These are phyloP conservation scores for Candida peoriensis DNA, from an alignment of 805 yeast species.

Conservation along the genomic window DNA sequence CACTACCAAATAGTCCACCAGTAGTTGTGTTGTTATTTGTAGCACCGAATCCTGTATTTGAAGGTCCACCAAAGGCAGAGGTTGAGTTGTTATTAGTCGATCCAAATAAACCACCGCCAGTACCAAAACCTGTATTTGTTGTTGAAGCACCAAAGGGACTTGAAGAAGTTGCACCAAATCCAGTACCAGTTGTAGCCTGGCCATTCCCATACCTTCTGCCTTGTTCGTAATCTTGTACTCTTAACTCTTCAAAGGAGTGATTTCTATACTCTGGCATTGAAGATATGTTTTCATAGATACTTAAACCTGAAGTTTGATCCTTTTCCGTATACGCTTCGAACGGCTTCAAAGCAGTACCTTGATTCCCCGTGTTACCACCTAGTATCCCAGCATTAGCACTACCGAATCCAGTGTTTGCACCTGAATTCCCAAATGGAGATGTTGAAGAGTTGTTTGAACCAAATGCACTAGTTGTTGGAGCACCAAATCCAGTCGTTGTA, in stretches of 20 bases:
- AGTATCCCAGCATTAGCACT: slow-evolving; percentile 24
- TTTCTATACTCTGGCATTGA: slow-evolving; percentile 89
- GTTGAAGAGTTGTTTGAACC: slow-evolving; percentile 26
- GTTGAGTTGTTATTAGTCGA: slow-evolving; percentile 21
- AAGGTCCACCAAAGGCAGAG: slow-evolving; percentile 9
- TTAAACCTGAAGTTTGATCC: slow-evolving; percentile 55
- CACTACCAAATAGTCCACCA: slow-evolving; percentile 34
- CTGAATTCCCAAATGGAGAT: slow-evolving; percentile 37
- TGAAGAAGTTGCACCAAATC: slow-evolving; percentile 27
- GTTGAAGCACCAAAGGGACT: slow-evolving; percentile 33
- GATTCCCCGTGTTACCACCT: slow-evolving; percentile 31
- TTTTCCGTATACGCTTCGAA: slow-evolving; percentile 68
- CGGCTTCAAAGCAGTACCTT: slow-evolving; percentile 71
- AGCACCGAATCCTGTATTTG: slow-evolving; percentile 22
- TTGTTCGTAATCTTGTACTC: slow-evolving; percentile 82
- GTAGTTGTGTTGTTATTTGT: slow-evolving; percentile 6
- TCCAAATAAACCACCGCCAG: slow-evolving; percentile 32
- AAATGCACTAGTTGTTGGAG: slow-evolving; percentile 15
- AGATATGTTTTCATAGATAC: slow-evolving; percentile 66
- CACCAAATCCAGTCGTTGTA: slow-evolving; percentile 19
- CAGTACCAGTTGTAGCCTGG: slow-evolving; percentile 26
- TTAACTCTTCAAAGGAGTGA: slow-evolving; percentile 80
- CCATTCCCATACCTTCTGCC: slow-evolving; percentile 56
- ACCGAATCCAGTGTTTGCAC: slow-evolving; percentile 8
- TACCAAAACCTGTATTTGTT: slow-evolving; percentile 13